Evolutionary conservation across 2,329 filamentous ascomycete genomes (phyloP).

Genomic region (Sordariomycetes sp.): DNA sequence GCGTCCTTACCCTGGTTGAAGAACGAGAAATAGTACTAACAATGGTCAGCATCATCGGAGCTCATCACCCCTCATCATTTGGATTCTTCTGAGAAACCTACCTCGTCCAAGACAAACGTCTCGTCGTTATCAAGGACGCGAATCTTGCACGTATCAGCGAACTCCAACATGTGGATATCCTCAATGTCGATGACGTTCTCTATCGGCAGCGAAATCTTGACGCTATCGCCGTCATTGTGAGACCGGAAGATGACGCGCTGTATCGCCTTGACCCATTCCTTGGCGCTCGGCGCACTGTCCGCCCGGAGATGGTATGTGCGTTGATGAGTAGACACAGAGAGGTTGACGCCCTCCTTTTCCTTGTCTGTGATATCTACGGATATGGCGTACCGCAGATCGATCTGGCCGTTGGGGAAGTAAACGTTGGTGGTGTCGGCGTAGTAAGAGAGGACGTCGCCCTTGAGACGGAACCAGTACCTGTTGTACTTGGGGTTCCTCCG

Average conservation of each 20-base stretch:
- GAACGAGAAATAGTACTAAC: slow-evolving; percentile 89
- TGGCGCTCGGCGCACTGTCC: slow-evolving; percentile 76
- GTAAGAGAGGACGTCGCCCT: slow-evolving; percentile 85
- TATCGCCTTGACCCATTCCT: slow-evolving; percentile 90
- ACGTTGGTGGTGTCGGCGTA: slow-evolving; percentile 71
- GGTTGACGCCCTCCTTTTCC: slow-evolving; percentile 64
- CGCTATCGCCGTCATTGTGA: slow-evolving; percentile 91
- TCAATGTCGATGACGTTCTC: slow-evolving; percentile 86
- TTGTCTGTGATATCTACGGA: slow-evolving; percentile 69
- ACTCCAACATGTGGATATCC: slow-evolving; percentile 78
- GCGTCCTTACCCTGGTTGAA: slow-evolving; percentile 79
- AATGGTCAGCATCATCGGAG: not conserved
- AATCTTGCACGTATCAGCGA: slow-evolving; percentile 88
- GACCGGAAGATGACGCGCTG: slow-evolving; percentile 93
- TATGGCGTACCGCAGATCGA: slow-evolving; percentile 84
- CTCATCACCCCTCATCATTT: not conserved
- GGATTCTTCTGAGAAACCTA: slow-evolving; percentile 21
- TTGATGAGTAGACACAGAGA: slow-evolving; percentile 70
- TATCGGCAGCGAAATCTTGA: slow-evolving; percentile 88
- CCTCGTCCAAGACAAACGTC: slow-evolving; percentile 90
- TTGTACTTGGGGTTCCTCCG: slow-evolving; percentile 78
- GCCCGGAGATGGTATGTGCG: slow-evolving; percentile 79
- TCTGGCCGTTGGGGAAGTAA: slow-evolving; percentile 84
- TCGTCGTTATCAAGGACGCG: slow-evolving; percentile 88
- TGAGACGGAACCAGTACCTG: slow-evolving; percentile 86